Base-by-base conservation (phyloP, 345 rosid species). In the Salix brachista region DNA sequence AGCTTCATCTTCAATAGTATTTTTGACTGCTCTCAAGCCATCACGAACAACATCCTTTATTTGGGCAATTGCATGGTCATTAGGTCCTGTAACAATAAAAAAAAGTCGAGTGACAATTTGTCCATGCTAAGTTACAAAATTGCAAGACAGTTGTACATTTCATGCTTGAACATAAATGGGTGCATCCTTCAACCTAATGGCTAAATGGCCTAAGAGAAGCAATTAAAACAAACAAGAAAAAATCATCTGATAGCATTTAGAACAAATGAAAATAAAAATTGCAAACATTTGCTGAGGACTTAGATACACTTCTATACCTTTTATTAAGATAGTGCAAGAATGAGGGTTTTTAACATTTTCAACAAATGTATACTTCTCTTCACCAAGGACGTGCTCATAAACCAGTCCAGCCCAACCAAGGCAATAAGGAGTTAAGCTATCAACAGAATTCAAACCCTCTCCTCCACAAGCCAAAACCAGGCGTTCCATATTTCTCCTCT, bases 51-150 rank as follows among this genome's bases (percentile, higher is more conserved):
- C 96, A 77, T 93, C 99, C 86, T 96, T 96, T 70, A 96, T 96
- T 90, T 96, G 98, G 64, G 98, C 97, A 87, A 93, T 93, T 65
- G 98, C 91, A 76, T 96, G 99, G 80, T 93, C 99, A 77, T 93
- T 96, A 61, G 98, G 99, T 77, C 99, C 99, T 96, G 82, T 28
- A 72, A 64, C 34, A 82, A 61, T 73, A 30, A 67, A 79, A 10
- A 76, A 26, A 1, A 23, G 16, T 32, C n/a, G 48, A 71, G 37
- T 54, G 17, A 34, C 6, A 7, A 54, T 21, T 21, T 3, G 1
- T 21, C 60, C 50, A 52, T 14, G 5, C 48, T 52, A 10, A 26
- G 30, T 4, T 5, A n/a, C 13, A 62, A 62, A 46, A 48, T 32
- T 9, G 65, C 46, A 25, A 11, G 58, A 11, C 8, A 18, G 37